phyloP scores from a whole-genome alignment of 768 basidiomycete genomes.

The Myochromella boudieri region DNA sequence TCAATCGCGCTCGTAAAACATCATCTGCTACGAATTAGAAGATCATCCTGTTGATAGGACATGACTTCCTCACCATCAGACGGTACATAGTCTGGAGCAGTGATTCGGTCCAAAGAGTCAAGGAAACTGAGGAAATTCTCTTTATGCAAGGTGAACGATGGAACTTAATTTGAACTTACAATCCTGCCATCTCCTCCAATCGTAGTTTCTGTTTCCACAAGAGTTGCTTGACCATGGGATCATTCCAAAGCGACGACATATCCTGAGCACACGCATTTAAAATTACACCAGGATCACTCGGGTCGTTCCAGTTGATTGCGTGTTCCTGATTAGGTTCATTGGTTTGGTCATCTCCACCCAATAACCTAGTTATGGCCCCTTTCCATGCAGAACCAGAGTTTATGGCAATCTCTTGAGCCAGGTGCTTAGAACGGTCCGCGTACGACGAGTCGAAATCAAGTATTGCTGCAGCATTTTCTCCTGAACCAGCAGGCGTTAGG shows the following conservation, averaged over 20 bases:
- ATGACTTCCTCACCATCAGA: slow-evolving; percentile 51
- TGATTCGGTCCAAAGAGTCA: slow-evolving; percentile 63
- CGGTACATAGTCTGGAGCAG: slow-evolving; percentile 60
- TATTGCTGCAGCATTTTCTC: slow-evolving; percentile 28
- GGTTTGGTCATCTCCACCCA: slow-evolving; percentile 23
- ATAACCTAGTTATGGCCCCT: slow-evolving; percentile 37
- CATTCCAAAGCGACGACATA: slow-evolving; percentile 65
- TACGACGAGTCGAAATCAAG: slow-evolving; percentile 20
- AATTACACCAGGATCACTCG: slow-evolving; percentile 56
- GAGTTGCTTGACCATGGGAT: slow-evolving; percentile 49
- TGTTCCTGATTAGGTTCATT: slow-evolving; percentile 27
- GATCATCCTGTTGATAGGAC: too few species aligned
- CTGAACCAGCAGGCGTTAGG: slow-evolving; percentile 48
- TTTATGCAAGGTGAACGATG: slow-evolving; percentile 1
- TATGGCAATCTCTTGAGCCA: slow-evolving; percentile 48
- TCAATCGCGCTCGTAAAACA: slow-evolving; percentile 68
- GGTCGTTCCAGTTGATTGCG: slow-evolving; percentile 43
- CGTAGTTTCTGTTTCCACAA: slow-evolving; percentile 54
- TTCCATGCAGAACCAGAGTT: slow-evolving; percentile 56
- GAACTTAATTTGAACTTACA: slow-evolving; percentile 44
- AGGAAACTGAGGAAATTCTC: slow-evolving; percentile 51
- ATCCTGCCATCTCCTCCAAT: slow-evolving; percentile 69
- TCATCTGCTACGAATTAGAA: slow-evolving; percentile 50
- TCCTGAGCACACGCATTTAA: slow-evolving; percentile 61
- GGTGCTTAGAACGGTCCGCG: slow-evolving; percentile 24